phyloP scores from a whole-genome alignment of 164 flowering plant genomes.

The Tetrastigma voinierianum region DNA sequence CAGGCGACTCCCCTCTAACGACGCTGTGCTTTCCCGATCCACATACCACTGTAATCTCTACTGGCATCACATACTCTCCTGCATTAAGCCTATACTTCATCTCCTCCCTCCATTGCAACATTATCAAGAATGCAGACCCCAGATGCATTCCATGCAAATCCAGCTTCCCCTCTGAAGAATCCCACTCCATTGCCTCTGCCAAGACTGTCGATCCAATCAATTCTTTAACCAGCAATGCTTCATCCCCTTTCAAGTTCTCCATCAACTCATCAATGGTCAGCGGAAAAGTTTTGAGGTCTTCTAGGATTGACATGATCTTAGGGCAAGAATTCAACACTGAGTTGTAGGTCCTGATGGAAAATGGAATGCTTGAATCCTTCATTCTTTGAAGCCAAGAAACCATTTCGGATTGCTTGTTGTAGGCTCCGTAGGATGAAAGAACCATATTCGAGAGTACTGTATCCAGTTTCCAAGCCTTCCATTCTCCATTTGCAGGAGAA shows the following conservation, averaged over 20 bases:
- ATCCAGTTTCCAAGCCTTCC: constrained; percentile 49
- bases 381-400: constrained; percentile 59
- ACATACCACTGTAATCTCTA: constrained; percentile 60
- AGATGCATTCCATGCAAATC: constrained; percentile 93
- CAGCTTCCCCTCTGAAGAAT: constrained; percentile 50
- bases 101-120: constrained; percentile 79
- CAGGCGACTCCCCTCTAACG: constrained; percentile 66
- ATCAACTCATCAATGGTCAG: constrained; percentile 50
- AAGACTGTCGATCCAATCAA: constrained; percentile 47
- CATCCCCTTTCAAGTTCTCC: constrained; percentile 35
- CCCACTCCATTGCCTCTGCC: constrained; percentile 54
- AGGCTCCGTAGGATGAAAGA: constrained; percentile 66
- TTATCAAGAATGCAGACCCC: constrained; percentile 64
- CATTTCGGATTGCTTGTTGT: constrained; percentile 40
- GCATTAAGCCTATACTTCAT: constrained; percentile 29
- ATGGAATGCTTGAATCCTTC: constrained; percentile 34
- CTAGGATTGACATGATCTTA: constrained; percentile 36
- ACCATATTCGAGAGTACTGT: constrained; percentile 69
- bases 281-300: constrained; percentile 39
- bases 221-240: constrained; percentile 49
- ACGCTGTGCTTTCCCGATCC: constrained; percentile 86
- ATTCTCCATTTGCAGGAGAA: constrained; percentile 45
- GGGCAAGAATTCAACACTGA: constrained; percentile 81
- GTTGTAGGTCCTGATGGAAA: constrained; percentile 72
- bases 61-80: constrained; percentile 35